phyloP scores from a whole-genome alignment of 2,329 filamentous ascomycete species.

The Hypocreales sp. region DNA sequence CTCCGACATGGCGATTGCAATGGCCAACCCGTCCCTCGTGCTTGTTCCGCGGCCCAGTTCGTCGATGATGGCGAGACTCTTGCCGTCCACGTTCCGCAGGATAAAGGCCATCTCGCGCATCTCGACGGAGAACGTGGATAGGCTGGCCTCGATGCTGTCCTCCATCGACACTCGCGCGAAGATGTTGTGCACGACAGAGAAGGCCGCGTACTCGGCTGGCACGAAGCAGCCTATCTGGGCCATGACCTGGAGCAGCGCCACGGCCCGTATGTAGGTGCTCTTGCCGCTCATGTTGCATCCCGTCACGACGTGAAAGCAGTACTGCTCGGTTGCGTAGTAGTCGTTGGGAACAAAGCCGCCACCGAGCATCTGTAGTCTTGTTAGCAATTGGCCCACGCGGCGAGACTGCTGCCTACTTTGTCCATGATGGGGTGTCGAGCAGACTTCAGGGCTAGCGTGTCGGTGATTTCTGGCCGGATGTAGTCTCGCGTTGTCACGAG shows the following conservation, averaged over 20 bases:
- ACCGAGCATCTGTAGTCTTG: slow-evolving; percentile 32
- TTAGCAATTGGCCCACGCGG: slow-evolving; percentile 4
- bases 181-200: slow-evolving; percentile 66
- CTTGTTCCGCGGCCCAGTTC: slow-evolving; percentile 87
- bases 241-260: slow-evolving; percentile 81
- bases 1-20: slow-evolving; percentile 82
- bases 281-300: slow-evolving; percentile 98
- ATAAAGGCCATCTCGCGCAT: slow-evolving; percentile 97
- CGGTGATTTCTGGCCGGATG: slow-evolving; percentile 51
- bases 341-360: slow-evolving; percentile 75
- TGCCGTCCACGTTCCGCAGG: slow-evolving; percentile 60
- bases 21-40: slow-evolving; percentile 73
- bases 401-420: slow-evolving; percentile 39
- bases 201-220: slow-evolving; percentile 68
- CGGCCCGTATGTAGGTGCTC: slow-evolving; percentile 79
- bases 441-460: slow-evolving; percentile 54
- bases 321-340: slow-evolving; percentile 66
- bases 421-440: slow-evolving; percentile 70
- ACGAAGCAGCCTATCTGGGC: slow-evolving; percentile 86
- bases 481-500: slow-evolving; percentile 46
- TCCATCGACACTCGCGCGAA: slow-evolving; percentile 81
- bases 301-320: slow-evolving; percentile 83
- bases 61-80: slow-evolving; percentile 73
- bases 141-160: slow-evolving; percentile 76
- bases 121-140: slow-evolving; percentile 86